Evolutionary conservation across 306 rosid genomes (phyloP).

Genomic region (Pyrus betulifolia): DNA sequence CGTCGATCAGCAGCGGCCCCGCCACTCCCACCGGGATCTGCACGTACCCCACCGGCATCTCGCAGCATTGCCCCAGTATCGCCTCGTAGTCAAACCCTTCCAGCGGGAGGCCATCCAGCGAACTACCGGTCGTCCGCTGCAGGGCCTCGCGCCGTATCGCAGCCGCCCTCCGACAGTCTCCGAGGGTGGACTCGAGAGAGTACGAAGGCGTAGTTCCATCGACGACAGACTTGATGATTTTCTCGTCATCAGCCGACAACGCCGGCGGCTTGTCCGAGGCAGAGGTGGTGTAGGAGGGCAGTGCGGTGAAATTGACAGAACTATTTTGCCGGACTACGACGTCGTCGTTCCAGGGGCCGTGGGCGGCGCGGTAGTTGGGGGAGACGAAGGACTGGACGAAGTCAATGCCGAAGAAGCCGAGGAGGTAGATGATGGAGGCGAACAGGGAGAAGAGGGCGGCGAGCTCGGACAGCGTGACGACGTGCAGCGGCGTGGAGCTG

Average conservation of each 20-base stretch:
- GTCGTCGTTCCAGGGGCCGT: constrained; percentile 1
- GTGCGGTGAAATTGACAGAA: neutral
- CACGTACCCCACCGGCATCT: constrained; percentile 26
- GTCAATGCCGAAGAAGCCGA: constrained; percentile 29
- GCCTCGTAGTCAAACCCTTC: constrained; percentile 32
- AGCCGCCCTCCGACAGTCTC: constrained; percentile 19
- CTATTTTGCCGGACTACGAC: neutral
- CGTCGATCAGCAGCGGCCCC: constrained; percentile 20
- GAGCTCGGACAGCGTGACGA: constrained; percentile 18
- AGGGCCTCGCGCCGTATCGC: constrained; percentile 18
- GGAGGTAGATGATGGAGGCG: constrained; percentile 25
- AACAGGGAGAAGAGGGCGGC: constrained; percentile 20
- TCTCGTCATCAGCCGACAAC: constrained; percentile 1
- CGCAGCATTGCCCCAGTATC: constrained; percentile 27
- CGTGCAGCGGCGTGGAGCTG: constrained; percentile 19
- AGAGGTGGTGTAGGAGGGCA: neutral
- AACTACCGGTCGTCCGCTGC: constrained; percentile 13
- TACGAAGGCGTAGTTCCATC: constrained; percentile 11
- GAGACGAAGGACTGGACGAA: constrained; percentile 13
- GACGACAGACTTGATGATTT: constrained; percentile 1
- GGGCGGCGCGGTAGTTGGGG: neutral
- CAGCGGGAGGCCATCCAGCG: constrained; percentile 20
- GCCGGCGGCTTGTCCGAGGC: neutral
- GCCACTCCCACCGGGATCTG: constrained; percentile 27
- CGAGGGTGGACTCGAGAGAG: constrained; percentile 21